A percentile compares a stretch with the other conserved stretches of the same genome.
Conservation (phyloP, 2,329 filamentous ascomycete species). For the Diaporthe capsici region DNA sequence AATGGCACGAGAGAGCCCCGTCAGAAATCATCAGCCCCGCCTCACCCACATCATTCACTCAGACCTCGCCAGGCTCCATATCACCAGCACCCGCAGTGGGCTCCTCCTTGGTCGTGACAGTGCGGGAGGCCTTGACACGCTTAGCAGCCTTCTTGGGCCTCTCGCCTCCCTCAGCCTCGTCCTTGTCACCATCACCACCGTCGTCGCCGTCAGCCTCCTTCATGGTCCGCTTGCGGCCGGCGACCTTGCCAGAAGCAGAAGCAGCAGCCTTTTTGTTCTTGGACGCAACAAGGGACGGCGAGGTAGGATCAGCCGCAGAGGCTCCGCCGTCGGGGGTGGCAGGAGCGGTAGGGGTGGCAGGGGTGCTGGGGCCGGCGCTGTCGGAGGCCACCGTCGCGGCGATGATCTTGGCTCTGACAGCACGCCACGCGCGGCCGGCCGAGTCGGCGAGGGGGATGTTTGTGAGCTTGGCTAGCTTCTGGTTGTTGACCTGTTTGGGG, state of each 20-base stretch:
- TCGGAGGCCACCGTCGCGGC: not conserved
- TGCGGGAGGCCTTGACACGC: not conserved
- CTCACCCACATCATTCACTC: not conserved
- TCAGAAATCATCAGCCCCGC: not conserved
- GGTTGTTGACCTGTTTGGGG: not conserved
- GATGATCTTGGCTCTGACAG: constrained; percentile 4
- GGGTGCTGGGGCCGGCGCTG: too few species aligned
- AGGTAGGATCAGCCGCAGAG: not conserved
- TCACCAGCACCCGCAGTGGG: not conserved
- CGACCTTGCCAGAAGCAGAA: not conserved
- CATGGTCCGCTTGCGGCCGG: not conserved
- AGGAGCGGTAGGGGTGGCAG: not conserved
- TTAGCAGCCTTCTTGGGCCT: constrained; percentile 11
- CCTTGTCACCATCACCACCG: not conserved
- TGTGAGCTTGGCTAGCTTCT: not conserved
- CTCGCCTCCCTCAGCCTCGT: not conserved
- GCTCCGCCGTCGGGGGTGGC: not conserved
- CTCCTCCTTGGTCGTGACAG: not conserved
- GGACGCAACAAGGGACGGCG: not conserved
- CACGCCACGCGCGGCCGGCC: not conserved
- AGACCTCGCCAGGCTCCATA: not conserved
- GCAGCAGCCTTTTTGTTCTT: not conserved
- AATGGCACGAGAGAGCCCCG: not conserved
- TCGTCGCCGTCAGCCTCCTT: constrained; percentile 5
- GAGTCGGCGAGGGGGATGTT: not conserved